These are phyloP conservation scores for Trypanosomatidae sp. DNA, from an alignment of 208 protist genomes.

Conservation along the genomic window DNA sequence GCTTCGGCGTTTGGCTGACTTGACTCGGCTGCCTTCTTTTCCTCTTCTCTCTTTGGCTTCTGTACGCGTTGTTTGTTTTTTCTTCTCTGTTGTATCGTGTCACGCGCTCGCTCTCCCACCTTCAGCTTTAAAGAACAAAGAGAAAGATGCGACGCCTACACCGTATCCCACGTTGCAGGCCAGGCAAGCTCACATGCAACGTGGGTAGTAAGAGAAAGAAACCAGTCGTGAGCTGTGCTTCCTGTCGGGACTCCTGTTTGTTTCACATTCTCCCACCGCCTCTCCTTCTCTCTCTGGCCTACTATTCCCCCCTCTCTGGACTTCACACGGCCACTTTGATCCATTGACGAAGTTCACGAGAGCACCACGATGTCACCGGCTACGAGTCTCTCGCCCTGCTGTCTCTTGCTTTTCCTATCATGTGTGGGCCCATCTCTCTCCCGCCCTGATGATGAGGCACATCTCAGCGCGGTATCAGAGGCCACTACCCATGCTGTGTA, in stretches of 20 bases:
- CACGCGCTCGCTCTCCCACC: not conserved
- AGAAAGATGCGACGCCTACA: not conserved
- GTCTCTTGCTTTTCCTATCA: not conserved
- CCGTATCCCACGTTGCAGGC: not conserved
- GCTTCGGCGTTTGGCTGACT: too few species aligned
- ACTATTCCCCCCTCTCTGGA: not conserved
- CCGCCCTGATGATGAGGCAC: too few species aligned
- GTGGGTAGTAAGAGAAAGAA: not conserved
- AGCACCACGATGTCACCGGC: not conserved
- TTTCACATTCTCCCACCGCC: slow-evolving; percentile 8
- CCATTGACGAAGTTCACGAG: not conserved
- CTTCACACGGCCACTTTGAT: not conserved
- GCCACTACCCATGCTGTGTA: too few species aligned
- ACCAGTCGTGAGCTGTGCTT: not conserved
- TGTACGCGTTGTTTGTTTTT: not conserved
- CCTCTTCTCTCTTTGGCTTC: not conserved
- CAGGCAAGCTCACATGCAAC: not conserved
- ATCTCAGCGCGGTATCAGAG: too few species aligned
- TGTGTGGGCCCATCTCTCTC: not conserved
- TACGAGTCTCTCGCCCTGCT: not conserved
- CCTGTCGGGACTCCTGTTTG: not conserved
- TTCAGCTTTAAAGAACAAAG: not conserved
- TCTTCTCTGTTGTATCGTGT: not conserved
- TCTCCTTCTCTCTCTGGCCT: slow-evolving; percentile 5
- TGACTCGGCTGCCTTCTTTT: not conserved